A percentile compares a stretch with the other conserved stretches of the same genome.
These are phyloP conservation scores for Boletus edulis DNA, from an alignment of 768 basidiomycete genomes.

Conservation along the genomic window DNA sequence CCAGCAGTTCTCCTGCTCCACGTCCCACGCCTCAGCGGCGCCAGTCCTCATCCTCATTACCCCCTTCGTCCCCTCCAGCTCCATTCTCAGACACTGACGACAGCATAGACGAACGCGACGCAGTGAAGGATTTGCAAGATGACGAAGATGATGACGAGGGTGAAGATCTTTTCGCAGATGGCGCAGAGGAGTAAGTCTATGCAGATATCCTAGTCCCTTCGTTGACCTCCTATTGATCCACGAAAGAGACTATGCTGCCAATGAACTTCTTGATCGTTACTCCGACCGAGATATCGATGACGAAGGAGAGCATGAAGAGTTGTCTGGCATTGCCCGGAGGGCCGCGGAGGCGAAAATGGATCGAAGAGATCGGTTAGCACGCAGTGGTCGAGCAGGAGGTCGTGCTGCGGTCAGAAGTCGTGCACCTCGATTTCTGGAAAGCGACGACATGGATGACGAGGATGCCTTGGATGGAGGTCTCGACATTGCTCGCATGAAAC, in stretches of 20 bases:
- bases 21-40: slow-evolving; percentile 46
- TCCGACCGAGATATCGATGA: slow-evolving; percentile 88
- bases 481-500: slow-evolving; percentile 68
- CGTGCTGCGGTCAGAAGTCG: slow-evolving; percentile 78
- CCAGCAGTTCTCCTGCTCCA: slow-evolving; percentile 45
- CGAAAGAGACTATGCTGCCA: slow-evolving; percentile 79
- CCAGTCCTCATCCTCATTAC: slow-evolving; percentile 71
- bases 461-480: slow-evolving; percentile 68
- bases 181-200: slow-evolving; percentile 61
- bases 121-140: slow-evolving; percentile 61
- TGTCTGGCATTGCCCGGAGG: slow-evolving; percentile 69
- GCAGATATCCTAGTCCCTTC: background rate
- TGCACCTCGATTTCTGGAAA: slow-evolving; percentile 85
- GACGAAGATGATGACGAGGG: slow-evolving; percentile 79
- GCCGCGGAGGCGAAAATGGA: slow-evolving; percentile 88
- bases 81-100: slow-evolving; percentile 89
- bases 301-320: slow-evolving; percentile 61
- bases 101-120: slow-evolving; percentile 67
- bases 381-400: slow-evolving; percentile 61
- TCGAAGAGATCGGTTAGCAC: slow-evolving; percentile 76
- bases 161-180: slow-evolving; percentile 91
- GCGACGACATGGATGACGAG: slow-evolving; percentile 76
- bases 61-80: slow-evolving; percentile 80
- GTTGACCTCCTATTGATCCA: slow-evolving; percentile 7
- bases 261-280: slow-evolving; percentile 81